Percentiles rank a stretch among this genome's conserved stretches.
phyloP scores from a whole-genome alignment of 768 basidiomycete species.

The Steccherinum ochraceum region DNA sequence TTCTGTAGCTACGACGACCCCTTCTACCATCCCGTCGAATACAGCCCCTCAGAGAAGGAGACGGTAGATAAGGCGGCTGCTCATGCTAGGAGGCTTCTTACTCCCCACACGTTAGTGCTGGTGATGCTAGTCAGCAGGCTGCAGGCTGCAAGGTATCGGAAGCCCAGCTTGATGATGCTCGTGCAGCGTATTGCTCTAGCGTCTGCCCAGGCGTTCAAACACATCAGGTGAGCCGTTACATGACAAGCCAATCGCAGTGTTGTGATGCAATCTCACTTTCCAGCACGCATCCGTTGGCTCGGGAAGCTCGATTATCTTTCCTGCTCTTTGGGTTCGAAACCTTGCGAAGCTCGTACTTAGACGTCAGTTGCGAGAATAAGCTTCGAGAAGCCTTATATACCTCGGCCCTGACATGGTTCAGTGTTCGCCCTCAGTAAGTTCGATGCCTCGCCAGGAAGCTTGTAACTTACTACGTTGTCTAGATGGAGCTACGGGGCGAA shows the following conservation, averaged over 20 bases:
- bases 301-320: conserved; percentile 87
- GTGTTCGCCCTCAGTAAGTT: conserved; percentile 84
- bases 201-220: conserved; percentile 62
- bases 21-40: conserved; percentile 78
- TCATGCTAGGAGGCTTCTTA: conserved; percentile 68
- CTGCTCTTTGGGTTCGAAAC: conserved; percentile 91
- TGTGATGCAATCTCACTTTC: neutral
- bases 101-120: conserved; percentile 78
- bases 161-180: conserved; percentile 77
- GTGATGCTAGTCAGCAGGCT: conserved; percentile 88
- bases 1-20: conserved; percentile 74
- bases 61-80: conserved; percentile 66
- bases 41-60: conserved; percentile 86
- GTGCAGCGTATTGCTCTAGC: conserved; percentile 80
- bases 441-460: neutral
- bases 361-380: conserved; percentile 70
- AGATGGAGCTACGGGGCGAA: conserved; percentile 98
- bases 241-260: neutral
- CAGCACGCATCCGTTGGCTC: conserved; percentile 88
- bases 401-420: conserved; percentile 88
- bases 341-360: conserved; percentile 80
- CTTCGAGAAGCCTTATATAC: conserved; percentile 72
- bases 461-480: neutral
- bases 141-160: conserved; percentile 88
- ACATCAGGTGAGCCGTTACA: conserved; percentile 58